Evolutionary conservation across 2,329 filamentous ascomycete species (phyloP), one percentile per base, ranked within the genome.

Genomic region (Ceratocystis cacaofunesta): DNA sequence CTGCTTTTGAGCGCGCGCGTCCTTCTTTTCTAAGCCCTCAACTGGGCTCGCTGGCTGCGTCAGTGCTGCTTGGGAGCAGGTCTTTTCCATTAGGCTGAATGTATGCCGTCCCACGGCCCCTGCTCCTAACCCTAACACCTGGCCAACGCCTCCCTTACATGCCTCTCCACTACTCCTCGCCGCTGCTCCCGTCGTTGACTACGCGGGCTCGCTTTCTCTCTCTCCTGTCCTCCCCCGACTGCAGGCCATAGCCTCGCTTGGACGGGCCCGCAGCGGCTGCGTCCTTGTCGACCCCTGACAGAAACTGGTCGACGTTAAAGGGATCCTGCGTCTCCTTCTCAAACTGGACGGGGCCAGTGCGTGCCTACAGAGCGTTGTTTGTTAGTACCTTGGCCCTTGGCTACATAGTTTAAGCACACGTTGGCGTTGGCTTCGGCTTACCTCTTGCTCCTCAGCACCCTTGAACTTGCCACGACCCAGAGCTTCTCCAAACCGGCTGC

Each of bases 281-380:
- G 66, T 78, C 80, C 74, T 85, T 82, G 75, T 78, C 85, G 71
- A 81, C 91, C 74, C 96, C 91, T 44, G 85, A 87, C 73, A 99
- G 85, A 78, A 99, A 95, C 71, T 89, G 89, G 73, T 95, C 91
- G 70, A 97, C 94, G 62, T 95, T 92, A 75, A 97, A 97, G 0
- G 91, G 91, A 75, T 97, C 92, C 36, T 76, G 77, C 0, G 77
- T 82, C 64, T 96, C 92, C 76, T 92, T 95, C 75, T 97, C 92
- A 71, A 99, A 99, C 74, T 96, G 89, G 32, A 99, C 94, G 0
- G 94, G 94, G 4, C 94, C 94, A 71, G 95, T 89, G 65, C 92
- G 84, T 68, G 84, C 85, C 84, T 88, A 70, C 63, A 60, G 2
- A 55, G 44, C 12, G 22, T n/a, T 19, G 1, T 15, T 28, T 17